A percentile compares a stretch with the other conserved stretches of the same genome.
These are phyloP conservation scores for Paramecium biaurelia DNA, from an alignment of 73 alveolate species.

Conservation along the genomic window DNA sequence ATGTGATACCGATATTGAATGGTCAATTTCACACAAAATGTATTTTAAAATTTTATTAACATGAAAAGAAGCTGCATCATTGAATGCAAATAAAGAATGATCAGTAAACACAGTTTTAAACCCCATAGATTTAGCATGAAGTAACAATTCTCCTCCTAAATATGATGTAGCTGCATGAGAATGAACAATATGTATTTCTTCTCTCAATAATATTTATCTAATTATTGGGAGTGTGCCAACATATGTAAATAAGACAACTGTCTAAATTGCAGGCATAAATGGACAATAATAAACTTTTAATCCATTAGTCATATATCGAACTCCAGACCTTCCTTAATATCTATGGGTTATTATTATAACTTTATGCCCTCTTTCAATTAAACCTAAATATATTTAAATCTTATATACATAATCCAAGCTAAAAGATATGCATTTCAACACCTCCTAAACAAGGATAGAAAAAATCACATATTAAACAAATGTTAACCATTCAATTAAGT, in stretches of 20 bases:
- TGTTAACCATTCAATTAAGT: constrained; percentile 35
- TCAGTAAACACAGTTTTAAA: constrained; percentile 94
- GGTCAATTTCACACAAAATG: constrained; percentile 86
- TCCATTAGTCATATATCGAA: constrained; percentile 88
- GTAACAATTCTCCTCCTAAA: constrained; percentile 69
- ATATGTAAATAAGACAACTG: background rate
- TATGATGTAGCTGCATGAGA: constrained; percentile 95
- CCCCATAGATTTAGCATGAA: constrained; percentile 90
- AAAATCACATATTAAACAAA: constrained; percentile 90
- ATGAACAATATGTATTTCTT: constrained; percentile 94
- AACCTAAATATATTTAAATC: background rate
- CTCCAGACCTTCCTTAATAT: constrained; percentile 68
- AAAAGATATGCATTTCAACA: constrained; percentile 97
- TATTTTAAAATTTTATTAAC: constrained; percentile 81
- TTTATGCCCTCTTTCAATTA: background rate
- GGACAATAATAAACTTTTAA: constrained; percentile 90
- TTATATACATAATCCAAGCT: background rate
- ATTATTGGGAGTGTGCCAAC: constrained; percentile 65
- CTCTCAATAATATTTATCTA: constrained; percentile 89
- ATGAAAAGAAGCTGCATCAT: constrained; percentile 92
- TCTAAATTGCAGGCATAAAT: background rate
- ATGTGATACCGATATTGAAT: constrained; percentile 96
- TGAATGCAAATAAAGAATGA: constrained; percentile 97
- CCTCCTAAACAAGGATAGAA: constrained; percentile 98
- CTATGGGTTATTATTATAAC: constrained; percentile 24